Percentiles rank a stretch among this genome's conserved stretches.
These are phyloP conservation scores for Scedosporium dehoogii DNA, from an alignment of 2,329 filamentous ascomycete genomes.

Conservation along the genomic window DNA sequence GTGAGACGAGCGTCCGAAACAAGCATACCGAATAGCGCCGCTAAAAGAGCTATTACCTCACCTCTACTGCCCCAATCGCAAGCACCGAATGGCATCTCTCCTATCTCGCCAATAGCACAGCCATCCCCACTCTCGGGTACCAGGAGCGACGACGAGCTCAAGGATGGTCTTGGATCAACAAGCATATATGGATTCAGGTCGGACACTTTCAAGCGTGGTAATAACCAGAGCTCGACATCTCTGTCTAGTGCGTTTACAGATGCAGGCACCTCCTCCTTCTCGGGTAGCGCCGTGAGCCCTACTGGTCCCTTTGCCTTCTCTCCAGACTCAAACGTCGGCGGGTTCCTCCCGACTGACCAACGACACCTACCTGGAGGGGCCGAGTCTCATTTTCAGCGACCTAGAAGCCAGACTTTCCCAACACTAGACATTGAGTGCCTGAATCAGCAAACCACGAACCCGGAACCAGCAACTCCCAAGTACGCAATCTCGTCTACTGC, in stretches of 20 bases:
- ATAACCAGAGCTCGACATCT: constrained; percentile 58
- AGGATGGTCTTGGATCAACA: constrained; percentile 30
- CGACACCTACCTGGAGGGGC: constrained; percentile 12
- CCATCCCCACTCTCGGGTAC: constrained; percentile 60
- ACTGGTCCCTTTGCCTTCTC: constrained; percentile 66
- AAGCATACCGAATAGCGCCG: constrained; percentile 59
- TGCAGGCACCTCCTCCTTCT: constrained; percentile 43
- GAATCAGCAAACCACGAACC: constrained; percentile 23
- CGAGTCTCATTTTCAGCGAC: constrained; percentile 53
- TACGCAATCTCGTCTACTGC: constrained; percentile 42
- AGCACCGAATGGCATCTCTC: constrained; percentile 52
- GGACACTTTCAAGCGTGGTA: constrained; percentile 20
- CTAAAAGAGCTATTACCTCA: constrained; percentile 18
- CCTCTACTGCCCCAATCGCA: constrained; percentile 34
- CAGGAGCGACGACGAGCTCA: constrained; percentile 60
- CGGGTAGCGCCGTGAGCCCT: constrained; percentile 62
- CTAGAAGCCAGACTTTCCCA: constrained; percentile 79
- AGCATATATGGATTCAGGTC: background rate
- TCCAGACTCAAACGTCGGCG: constrained; percentile 59
- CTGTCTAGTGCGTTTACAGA: constrained; percentile 60
- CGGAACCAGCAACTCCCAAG: constrained; percentile 13
- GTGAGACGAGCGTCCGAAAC: constrained; percentile 52
- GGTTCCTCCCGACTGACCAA: constrained; percentile 43
- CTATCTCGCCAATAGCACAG: constrained; percentile 59
- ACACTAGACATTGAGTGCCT: constrained; percentile 54